These are phyloP conservation scores for Penicillium pancosmium DNA, from an alignment of 495 filamentous ascomycete species.

Conservation along the genomic window DNA sequence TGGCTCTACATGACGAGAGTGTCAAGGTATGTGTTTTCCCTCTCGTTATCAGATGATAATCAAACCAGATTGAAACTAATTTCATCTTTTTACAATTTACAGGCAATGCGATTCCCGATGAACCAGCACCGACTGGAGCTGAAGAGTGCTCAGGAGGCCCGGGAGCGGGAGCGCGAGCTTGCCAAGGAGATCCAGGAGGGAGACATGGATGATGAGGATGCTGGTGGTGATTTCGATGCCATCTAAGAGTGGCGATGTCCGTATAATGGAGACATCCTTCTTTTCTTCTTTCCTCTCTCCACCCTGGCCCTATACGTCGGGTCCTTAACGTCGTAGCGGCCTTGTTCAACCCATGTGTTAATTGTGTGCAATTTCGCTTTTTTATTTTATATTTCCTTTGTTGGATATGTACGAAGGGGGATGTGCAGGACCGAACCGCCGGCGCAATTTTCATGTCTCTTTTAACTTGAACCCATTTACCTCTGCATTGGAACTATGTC, in stretches of 20 bases:
- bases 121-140: slow-evolving; percentile 97
- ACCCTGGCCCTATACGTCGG: slow-evolving; percentile 22
- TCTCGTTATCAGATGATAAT: slow-evolving; percentile 4
- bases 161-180: slow-evolving; percentile 92
- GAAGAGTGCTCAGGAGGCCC: slow-evolving; percentile 96
- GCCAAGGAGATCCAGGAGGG: slow-evolving; percentile 99
- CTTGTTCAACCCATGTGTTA: slow-evolving; percentile 36
- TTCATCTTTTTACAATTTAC: slow-evolving; percentile 21
- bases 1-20: slow-evolving; percentile 93
- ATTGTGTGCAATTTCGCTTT: slow-evolving; percentile 30
- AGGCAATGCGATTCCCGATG: slow-evolving; percentile 99
- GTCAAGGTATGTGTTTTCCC: slow-evolving; percentile 73
- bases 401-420: slow-evolving; percentile 37
- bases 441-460: slow-evolving; percentile 34
- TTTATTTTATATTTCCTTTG: slow-evolving; percentile 26
- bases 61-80: background rate
- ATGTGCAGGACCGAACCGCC: slow-evolving; percentile 35
- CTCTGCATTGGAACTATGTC: slow-evolving; percentile 24
- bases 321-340: slow-evolving; percentile 23
- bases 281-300: slow-evolving; percentile 11
- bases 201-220: slow-evolving; percentile 96
- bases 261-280: slow-evolving; percentile 26
- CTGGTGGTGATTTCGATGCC: slow-evolving; percentile 94
- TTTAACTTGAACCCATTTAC: slow-evolving; percentile 10
- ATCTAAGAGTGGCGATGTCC: slow-evolving; percentile 61